Evolutionary conservation across 345 rosid species (phyloP).

Genomic region (Arabidopsis arenosa): DNA sequence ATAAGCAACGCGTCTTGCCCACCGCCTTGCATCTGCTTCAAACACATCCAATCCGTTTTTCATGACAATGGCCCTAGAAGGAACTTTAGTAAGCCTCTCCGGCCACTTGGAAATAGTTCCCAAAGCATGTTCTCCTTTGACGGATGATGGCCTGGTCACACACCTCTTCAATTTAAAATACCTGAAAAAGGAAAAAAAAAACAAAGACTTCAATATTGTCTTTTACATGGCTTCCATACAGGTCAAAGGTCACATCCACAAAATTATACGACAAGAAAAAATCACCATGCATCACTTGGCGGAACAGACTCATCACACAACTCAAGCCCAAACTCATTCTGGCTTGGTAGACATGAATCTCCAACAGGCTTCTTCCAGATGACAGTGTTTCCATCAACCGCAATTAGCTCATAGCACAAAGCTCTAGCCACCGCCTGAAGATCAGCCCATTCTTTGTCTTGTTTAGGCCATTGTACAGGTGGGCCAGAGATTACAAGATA

Average conservation of each 20-base stretch:
- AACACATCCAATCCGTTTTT: slow-evolving; percentile 82
- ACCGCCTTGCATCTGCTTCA: slow-evolving; percentile 84
- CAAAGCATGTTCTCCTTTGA: slow-evolving; percentile 67
- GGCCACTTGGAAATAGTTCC: slow-evolving; percentile 84
- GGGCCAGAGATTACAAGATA: slow-evolving; percentile 97
- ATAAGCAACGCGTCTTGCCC: slow-evolving; percentile 88
- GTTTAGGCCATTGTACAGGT: slow-evolving; percentile 98
- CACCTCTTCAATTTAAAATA: slow-evolving; percentile 79
- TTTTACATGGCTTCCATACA: background rate
- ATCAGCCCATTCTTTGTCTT: slow-evolving; percentile 98
- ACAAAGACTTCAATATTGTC: slow-evolving; percentile 16
- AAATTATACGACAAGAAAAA: background rate
- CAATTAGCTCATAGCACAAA: slow-evolving; percentile 86
- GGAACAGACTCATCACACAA: slow-evolving; percentile 73
- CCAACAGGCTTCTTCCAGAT: slow-evolving; percentile 91
- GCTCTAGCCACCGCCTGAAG: slow-evolving; percentile 94
- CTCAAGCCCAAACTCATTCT: slow-evolving; percentile 77
- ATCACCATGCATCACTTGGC: slow-evolving; percentile 83
- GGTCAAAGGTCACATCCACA: slow-evolving; percentile 14
- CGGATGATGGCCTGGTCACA: slow-evolving; percentile 63
- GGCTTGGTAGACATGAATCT: slow-evolving; percentile 73
- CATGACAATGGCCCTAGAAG: slow-evolving; percentile 67
- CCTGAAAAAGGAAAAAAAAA: slow-evolving; percentile 52
- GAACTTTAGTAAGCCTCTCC: slow-evolving; percentile 69
- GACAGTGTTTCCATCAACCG: slow-evolving; percentile 91